Conservation (phyloP, 768 basidiomycete genomes). For the Auricularia auricula-judae region DNA sequence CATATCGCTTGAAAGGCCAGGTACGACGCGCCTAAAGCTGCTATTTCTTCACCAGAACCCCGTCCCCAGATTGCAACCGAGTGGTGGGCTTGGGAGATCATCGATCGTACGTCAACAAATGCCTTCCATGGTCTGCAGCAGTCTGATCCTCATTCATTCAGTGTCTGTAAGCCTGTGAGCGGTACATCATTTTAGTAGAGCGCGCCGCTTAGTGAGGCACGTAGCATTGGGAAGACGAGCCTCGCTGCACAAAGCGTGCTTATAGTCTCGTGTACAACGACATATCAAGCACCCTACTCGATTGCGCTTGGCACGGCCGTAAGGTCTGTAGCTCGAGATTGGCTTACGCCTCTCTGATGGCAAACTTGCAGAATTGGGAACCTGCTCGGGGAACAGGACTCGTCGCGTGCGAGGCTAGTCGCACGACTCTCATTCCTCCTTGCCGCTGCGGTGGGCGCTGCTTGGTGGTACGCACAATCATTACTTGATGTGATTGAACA, state of each 20-base stretch:
- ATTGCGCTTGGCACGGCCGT: conserved; percentile 66
- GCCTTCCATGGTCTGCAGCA: too few species aligned
- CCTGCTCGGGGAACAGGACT: conserved; percentile 70
- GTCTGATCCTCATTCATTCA: too few species aligned
- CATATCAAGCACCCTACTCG: conserved; percentile 77
- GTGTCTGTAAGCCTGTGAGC: too few species aligned
- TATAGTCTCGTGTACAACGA: conserved; percentile 59
- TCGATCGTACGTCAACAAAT: conserved; percentile 20
- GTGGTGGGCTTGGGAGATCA: conserved; percentile 97
- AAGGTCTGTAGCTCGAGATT: conserved; percentile 47
- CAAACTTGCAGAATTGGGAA: conserved; percentile 60
- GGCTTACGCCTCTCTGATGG: too few species aligned
- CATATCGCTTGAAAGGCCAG: neutral
- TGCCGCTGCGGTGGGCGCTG: conserved; percentile 48
- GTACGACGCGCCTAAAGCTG: neutral
- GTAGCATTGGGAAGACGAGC: conserved; percentile 62
- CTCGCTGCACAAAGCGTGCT: conserved; percentile 88
- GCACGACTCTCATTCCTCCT: conserved; percentile 55
- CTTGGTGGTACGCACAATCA: conserved; percentile 42
- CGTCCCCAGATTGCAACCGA: conserved; percentile 72
- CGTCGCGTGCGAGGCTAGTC: conserved; percentile 58
- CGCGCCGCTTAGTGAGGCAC: neutral
- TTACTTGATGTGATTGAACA: neutral
- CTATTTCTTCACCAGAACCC: neutral
- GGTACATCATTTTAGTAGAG: too few species aligned